These are phyloP conservation scores for Malus asiatica DNA, from an alignment of 306 rosid species.

Conservation along the genomic window DNA sequence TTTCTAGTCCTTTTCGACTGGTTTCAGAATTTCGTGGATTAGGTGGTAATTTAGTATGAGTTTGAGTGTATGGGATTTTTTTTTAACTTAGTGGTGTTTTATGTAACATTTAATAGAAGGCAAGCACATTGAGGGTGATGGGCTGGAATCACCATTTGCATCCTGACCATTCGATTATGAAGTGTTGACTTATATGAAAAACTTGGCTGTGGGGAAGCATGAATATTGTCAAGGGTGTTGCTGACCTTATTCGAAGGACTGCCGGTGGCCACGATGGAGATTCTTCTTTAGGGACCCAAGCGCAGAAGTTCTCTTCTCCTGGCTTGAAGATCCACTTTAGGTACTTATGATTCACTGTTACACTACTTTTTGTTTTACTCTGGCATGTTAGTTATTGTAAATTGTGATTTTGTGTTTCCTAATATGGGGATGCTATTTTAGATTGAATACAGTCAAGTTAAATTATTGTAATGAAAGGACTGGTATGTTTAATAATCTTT, in stretches of 20 bases:
- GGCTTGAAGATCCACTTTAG: constrained; percentile 79
- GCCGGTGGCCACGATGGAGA: constrained; percentile 61
- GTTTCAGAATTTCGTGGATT: background rate
- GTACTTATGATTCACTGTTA: constrained; percentile 27
- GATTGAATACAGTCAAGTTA: background rate
- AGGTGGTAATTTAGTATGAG: background rate
- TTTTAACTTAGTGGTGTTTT: background rate
- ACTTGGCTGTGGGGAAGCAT: constrained; percentile 44
- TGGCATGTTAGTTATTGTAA: background rate
- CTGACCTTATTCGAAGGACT: constrained; percentile 91
- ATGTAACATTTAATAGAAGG: background rate
- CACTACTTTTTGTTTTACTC: background rate
- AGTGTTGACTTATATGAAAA: constrained; percentile 26
- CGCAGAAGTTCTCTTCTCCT: constrained; percentile 56
- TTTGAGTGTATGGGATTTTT: background rate
- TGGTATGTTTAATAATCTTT: background rate
- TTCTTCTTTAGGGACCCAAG: constrained; percentile 46
- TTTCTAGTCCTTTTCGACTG: background rate
- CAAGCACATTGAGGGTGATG: constrained; percentile 23
- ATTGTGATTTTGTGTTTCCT: background rate
- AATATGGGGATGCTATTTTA: background rate
- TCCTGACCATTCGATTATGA: constrained; percentile 16
- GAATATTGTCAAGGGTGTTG: constrained; percentile 96
- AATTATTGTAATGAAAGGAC: background rate
- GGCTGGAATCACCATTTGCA: constrained; percentile 24